A percentile compares a stretch with the other conserved stretches of the same genome.
phyloP scores from a whole-genome alignment of 257 asterid species.

The Capsicum baccatum region DNA sequence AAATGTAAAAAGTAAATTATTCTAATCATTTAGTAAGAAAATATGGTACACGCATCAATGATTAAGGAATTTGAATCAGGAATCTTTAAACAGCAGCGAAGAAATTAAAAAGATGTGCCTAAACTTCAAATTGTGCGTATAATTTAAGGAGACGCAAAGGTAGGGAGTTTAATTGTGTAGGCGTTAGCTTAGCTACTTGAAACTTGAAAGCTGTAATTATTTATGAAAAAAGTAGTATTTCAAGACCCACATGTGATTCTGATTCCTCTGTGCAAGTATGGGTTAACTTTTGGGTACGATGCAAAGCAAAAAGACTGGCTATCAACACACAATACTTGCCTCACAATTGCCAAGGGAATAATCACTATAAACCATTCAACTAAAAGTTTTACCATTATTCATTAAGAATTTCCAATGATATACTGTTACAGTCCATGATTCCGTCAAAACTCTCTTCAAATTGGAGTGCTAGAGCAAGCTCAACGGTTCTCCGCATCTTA shows the following conservation, averaged over 20 bases:
- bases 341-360: slow-evolving; percentile 12
- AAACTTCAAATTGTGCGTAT: no score
- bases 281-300: slow-evolving; percentile 19
- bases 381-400: slow-evolving; percentile 19
- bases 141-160: background rate
- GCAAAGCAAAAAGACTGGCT: slow-evolving; percentile 1
- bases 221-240: background rate
- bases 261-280: slow-evolving; percentile 17
- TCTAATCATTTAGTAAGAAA: no score
- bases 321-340: background rate
- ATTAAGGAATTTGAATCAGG: background rate
- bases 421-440: slow-evolving; percentile 7
- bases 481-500: no score
- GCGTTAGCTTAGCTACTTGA: background rate
- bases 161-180: background rate
- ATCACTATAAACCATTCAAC: background rate
- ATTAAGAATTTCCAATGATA: background rate
- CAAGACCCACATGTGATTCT: background rate
- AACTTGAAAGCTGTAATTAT: background rate
- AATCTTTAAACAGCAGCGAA: background rate
- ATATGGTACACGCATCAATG: no score
- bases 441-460: no score
- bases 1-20: no score
- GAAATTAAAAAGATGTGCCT: no score
- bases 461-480: no score